Evolutionary conservation across 1,284 basidiomycete genomes (phyloP), one percentile per base, ranked within the genome.

Genomic region (Athelia psychrophila): DNA sequence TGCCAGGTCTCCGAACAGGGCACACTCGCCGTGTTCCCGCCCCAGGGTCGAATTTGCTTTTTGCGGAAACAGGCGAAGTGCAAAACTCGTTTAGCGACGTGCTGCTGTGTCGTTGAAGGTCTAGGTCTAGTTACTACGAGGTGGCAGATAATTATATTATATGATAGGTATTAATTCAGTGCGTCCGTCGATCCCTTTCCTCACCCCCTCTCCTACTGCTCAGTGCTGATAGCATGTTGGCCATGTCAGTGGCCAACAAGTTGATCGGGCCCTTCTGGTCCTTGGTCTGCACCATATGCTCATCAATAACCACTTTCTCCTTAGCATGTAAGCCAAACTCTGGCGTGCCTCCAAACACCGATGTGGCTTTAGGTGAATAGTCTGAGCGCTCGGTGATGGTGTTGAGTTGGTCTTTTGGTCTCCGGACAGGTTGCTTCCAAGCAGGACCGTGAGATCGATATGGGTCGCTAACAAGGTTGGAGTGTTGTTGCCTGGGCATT

Each of bases 221-320:
- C 69, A 89, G 68, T 48, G 87, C 87, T 55, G 84, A 88, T 55
- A 91, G 72, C 86, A 91, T 88, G 80, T 91, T 91, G 56, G 87
- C 88, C 60, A 91, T n/a, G n/a, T n/a, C n/a, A n/a, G n/a, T n/a
- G n/a, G n/a, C n/a, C n/a, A n/a, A 73, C 35, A 88, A 80, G 60
- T 86, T 86, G 75, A 91, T 91, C 76, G 91, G 88, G 50, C 85
- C 86, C 69, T 84, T 90, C 74, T 88, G 86, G 63, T 90, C 86
- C 74, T 88, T 91, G 76, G 86, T 85, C 57, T 82, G 81, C 47
- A 58, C 57, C 50, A 65, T 79, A 48, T 79, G 79, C 51, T 70
- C 73, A 46, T 66, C 70, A 55, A 58, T 59, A 52, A 44, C 61
- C 45, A 53, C 51, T 5, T 44, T 33, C 44, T 67, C 73, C 44